Evolutionary conservation across 2,329 filamentous ascomycete species (phyloP), one percentile per base, ranked within the genome.

Genomic region (Drechslerella dactyloides): DNA sequence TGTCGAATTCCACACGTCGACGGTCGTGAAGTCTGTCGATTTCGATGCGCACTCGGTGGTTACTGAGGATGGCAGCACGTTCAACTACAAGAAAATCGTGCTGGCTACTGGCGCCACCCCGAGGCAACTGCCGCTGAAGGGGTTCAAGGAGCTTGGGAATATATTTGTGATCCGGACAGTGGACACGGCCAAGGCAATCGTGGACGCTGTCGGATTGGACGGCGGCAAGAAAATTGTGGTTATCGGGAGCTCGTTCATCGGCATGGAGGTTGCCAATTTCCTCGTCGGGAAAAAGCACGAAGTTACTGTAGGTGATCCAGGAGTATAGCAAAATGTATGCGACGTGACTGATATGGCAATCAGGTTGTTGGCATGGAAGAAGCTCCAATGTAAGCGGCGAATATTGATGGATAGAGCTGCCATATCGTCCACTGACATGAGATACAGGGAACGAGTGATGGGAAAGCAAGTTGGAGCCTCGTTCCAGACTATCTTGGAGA

Each of bases 201-300:
- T 91, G 24, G 84, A 83, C 0, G 91, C 91, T 5, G 90, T 96
- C 52, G 91, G 91, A 5, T 82, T 85, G 30, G 86, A 90, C 48
- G 89, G 90, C 78, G 87, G 87, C 69, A 97, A 96, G 84, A 97
- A 96, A 80, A 87, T 99, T 75, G 91, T 96, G 52, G 84, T 99
- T 13, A 84, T 99, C 60, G 94, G 94, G 44, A 93, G 90, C 69
- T 96, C 91, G 0, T 99, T 99, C 80, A 99, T 99, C 78, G 94
- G 94, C 44, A 96, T 99, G 90, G 94, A 99, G 80, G 86, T 96
- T n/a, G 93, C 90, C 73, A 94, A 93, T 74, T 89, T 82, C 59
- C 82, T 96, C 0, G 88, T 89, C 0, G 81, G 85, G 50, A 89
- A 89, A 76, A 89, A 89, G 76, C 96, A 99, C 79, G 82, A 88